These are phyloP conservation scores for Cryptosporidium muris DNA, from an alignment of 169 alveolate species.

Conservation along the genomic window DNA sequence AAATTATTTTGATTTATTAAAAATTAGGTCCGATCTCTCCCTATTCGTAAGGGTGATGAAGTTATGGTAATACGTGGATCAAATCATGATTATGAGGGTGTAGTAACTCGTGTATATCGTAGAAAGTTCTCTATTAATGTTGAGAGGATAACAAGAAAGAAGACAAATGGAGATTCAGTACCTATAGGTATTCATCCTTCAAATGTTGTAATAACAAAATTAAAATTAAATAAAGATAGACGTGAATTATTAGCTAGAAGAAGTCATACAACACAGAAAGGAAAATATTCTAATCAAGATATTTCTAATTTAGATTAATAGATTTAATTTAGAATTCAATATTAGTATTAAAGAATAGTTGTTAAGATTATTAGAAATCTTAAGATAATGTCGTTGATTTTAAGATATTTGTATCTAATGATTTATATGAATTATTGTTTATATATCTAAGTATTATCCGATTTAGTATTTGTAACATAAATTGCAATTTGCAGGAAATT, in stretches of 20 bases:
- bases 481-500: too few relatives aligned
- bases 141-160: slow-evolving; percentile 96
- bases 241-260: slow-evolving; percentile 90
- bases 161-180: slow-evolving; percentile 86
- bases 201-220: slow-evolving; percentile 94
- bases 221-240: slow-evolving; percentile 94
- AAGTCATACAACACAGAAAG: slow-evolving; percentile 80
- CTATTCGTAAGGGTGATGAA: slow-evolving; percentile 98
- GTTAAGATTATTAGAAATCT: too few relatives aligned
- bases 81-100: slow-evolving; percentile 96
- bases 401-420: too few relatives aligned
- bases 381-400: too few relatives aligned
- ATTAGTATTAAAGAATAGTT: too few relatives aligned
- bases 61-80: slow-evolving; percentile 97
- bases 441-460: too few relatives aligned
- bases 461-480: too few relatives aligned
- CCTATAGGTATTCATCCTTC: slow-evolving; percentile 96
- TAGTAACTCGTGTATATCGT: slow-evolving; percentile 96
- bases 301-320: slow-evolving; percentile 30
- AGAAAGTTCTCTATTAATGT: slow-evolving; percentile 95
- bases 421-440: too few relatives aligned
- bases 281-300: slow-evolving; percentile 76
- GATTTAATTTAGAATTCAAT: too few relatives aligned
- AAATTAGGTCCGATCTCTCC: slow-evolving; percentile 91
- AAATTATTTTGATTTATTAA: slow-evolving; percentile 1